Percentiles rank a stretch among this genome's conserved stretches.
phyloP scores from a whole-genome alignment of 106 monocot species.

The Amphibolis antarctica region DNA sequence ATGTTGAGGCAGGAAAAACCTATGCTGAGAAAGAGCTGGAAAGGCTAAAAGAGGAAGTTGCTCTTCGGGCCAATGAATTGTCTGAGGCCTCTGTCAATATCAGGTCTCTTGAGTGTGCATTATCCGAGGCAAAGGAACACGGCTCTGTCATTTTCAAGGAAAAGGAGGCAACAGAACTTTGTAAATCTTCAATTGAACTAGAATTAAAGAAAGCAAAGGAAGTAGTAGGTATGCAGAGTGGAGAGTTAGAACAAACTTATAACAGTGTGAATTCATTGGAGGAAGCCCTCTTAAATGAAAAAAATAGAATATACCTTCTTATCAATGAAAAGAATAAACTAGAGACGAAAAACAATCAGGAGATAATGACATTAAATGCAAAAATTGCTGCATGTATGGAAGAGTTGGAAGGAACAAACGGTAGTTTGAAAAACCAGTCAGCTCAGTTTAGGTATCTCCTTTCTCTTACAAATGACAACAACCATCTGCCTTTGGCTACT shows the following conservation, averaged over 20 bases:
- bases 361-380: constrained; percentile 43
- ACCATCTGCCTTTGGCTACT: constrained; percentile 29
- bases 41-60: constrained; percentile 38
- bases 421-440: constrained; percentile 36
- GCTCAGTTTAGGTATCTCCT: constrained; percentile 37
- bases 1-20: constrained; percentile 25
- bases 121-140: constrained; percentile 30
- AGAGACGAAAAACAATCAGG: constrained; percentile 32
- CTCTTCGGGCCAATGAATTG: constrained; percentile 16
- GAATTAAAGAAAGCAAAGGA: constrained; percentile 50
- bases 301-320: constrained; percentile 33
- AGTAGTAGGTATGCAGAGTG: constrained; percentile 31
- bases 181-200: constrained; percentile 28
- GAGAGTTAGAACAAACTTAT: constrained; percentile 42
- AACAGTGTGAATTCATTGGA: constrained; percentile 40
- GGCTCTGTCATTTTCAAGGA: constrained; percentile 35
- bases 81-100: constrained; percentile 34
- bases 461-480: constrained; percentile 42
- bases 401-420: constrained; percentile 43
- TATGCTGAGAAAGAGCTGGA: constrained; percentile 35
- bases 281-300: constrained; percentile 34
- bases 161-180: constrained; percentile 31
- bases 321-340: constrained; percentile 42
- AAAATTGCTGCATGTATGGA: constrained; percentile 46
- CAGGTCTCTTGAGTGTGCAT: constrained; percentile 38